A percentile compares a stretch with the other conserved stretches of the same genome.
These are phyloP conservation scores for Debaryomycetaceae sp. DNA, from an alignment of 1,139 yeast genomes.

Conservation along the genomic window DNA sequence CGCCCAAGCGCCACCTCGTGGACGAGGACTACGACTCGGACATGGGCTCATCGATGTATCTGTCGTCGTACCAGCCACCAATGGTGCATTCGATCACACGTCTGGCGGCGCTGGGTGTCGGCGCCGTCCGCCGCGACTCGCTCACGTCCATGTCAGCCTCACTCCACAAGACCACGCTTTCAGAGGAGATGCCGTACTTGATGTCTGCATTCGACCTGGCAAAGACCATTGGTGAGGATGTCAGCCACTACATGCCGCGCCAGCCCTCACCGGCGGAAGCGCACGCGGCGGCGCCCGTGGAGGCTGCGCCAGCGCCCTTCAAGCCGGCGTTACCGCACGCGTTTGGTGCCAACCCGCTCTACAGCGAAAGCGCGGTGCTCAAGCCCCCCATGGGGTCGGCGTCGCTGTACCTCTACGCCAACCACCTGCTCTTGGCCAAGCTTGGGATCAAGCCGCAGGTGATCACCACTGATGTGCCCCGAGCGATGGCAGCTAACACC, in stretches of 20 bases:
- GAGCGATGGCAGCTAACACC: slow-evolving; percentile 3
- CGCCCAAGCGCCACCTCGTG: background rate
- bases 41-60: slow-evolving; percentile 20
- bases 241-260: slow-evolving; percentile 31
- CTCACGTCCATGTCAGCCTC: slow-evolving; percentile 26
- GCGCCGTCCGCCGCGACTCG: slow-evolving; percentile 21
- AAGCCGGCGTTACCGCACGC: background rate
- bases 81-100: slow-evolving; percentile 38
- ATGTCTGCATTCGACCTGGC: slow-evolving; percentile 58
- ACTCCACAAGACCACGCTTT: slow-evolving; percentile 42
- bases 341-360: slow-evolving; percentile 27
- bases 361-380: slow-evolving; percentile 31
- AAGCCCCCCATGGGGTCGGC: slow-evolving; percentile 22
- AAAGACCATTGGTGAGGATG: slow-evolving; percentile 46
- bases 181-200: slow-evolving; percentile 54
- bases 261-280: background rate
- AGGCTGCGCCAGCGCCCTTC: background rate
- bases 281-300: background rate
- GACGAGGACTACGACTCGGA: slow-evolving; percentile 24
- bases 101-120: slow-evolving; percentile 6
- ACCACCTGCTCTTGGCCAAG: slow-evolving; percentile 33
- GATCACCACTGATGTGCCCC: slow-evolving; percentile 24
- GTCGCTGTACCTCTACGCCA: slow-evolving; percentile 30
- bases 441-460: slow-evolving; percentile 44
- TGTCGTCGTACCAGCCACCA: slow-evolving; percentile 24